A percentile compares a stretch with the other conserved stretches of the same genome.
Conservation (phyloP, 139 green algal genomes). For the Nannochloris sp. region DNA sequence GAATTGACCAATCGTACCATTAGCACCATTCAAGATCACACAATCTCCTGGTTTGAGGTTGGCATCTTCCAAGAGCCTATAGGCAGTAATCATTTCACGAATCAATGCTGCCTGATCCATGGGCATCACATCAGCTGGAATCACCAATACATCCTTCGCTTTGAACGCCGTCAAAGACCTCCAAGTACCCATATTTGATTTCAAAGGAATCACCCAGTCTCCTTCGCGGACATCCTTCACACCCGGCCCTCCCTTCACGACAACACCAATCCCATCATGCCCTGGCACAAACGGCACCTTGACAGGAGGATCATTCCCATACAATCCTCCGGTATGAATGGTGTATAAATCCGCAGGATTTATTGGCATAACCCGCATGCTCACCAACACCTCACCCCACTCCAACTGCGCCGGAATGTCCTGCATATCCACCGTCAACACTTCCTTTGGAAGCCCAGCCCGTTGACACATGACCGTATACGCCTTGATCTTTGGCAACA, state of each 20-base stretch:
- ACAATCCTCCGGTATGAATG: slow-evolving; percentile 47
- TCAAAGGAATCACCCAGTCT: slow-evolving; percentile 70
- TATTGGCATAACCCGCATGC: slow-evolving; percentile 46
- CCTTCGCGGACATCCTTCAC: slow-evolving; percentile 60
- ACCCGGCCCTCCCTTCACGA: slow-evolving; percentile 76
- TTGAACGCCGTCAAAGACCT: slow-evolving; percentile 46
- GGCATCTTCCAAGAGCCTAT: slow-evolving; percentile 72
- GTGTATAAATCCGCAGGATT: slow-evolving; percentile 68
- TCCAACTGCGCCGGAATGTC: slow-evolving; percentile 56
- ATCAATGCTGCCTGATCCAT: slow-evolving; percentile 53
- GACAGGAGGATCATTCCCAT: slow-evolving; percentile 29
- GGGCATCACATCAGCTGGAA: slow-evolving; percentile 33
- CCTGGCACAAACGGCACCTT: slow-evolving; percentile 55
- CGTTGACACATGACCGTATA: slow-evolving; percentile 42
- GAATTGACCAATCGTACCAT: slow-evolving; percentile 62
- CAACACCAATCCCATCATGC: slow-evolving; percentile 58
- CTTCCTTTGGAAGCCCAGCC: slow-evolving; percentile 23
- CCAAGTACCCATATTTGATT: slow-evolving; percentile 67
- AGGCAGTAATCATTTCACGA: slow-evolving; percentile 71
- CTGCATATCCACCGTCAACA: slow-evolving; percentile 33
- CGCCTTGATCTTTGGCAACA: slow-evolving; percentile 46
- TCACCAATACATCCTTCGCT: slow-evolving; percentile 58
- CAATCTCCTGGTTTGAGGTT: slow-evolving; percentile 74
- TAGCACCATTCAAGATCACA: slow-evolving; percentile 83
- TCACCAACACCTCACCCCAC: slow-evolving; percentile 77